Conservation (phyloP, 1,139 yeast genomes). For the Candida sanyaensis region DNA sequence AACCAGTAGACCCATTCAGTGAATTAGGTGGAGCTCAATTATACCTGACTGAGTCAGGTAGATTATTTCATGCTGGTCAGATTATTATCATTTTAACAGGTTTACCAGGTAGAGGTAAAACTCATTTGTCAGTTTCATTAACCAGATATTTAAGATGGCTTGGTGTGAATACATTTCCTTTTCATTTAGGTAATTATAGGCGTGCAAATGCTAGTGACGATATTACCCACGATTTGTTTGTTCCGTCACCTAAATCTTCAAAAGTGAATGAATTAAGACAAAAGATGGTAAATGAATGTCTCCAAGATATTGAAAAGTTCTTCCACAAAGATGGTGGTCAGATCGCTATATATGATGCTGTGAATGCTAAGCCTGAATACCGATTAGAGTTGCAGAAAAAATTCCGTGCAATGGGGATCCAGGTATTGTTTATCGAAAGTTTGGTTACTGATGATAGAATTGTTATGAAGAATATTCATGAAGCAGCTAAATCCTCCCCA, state of each 20-base stretch:
- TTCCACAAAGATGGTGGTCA: constrained; percentile 81
- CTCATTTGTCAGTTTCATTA: constrained; percentile 86
- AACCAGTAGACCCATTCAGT: constrained; percentile 49
- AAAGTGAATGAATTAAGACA: constrained; percentile 59
- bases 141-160: constrained; percentile 93
- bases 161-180: constrained; percentile 89
- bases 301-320: constrained; percentile 69
- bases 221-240: constrained; percentile 72
- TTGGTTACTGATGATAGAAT: constrained; percentile 74
- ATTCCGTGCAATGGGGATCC: constrained; percentile 62
- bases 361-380: constrained; percentile 76
- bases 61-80: constrained; percentile 93
- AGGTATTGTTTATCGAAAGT: constrained; percentile 85
- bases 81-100: constrained; percentile 90
- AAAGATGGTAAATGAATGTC: constrained; percentile 62
- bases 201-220: constrained; percentile 56
- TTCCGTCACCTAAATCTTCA: constrained; percentile 55
- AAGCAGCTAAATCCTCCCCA: constrained; percentile 85
- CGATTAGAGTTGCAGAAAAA: constrained; percentile 58
- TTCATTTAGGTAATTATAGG: constrained; percentile 92
- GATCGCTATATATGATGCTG: constrained; percentile 95
- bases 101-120: constrained; percentile 94
- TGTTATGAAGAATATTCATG: constrained; percentile 69
- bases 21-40: constrained; percentile 78
- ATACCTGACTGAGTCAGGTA: constrained; percentile 87